Evolutionary conservation across 805 yeast genomes (phyloP), one percentile per base, ranked within the genome.

Genomic region (Myxozyma lipomycoides): DNA sequence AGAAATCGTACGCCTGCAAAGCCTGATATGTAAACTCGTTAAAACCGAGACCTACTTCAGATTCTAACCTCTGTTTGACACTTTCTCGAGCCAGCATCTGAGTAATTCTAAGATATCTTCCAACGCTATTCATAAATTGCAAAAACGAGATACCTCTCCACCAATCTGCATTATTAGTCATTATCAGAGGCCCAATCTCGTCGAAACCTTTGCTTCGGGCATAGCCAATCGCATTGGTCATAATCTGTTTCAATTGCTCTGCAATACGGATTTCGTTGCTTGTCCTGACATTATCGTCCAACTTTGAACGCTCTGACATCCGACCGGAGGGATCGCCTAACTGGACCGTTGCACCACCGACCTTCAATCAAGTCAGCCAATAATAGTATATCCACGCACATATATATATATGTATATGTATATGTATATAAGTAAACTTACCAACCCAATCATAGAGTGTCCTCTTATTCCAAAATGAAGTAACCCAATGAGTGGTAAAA

Each of bases 311-410:
- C 63, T 89, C 97, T 0, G 90, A 79, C 0, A 76, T 71, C 60
- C 96, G 75, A 0, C 98, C 98, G 46, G 96, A 86, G 5, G 98
- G 98, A 67, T 93, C 98, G 5, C 98, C 98, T 1, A 93, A 95
- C 10, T 78, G 77, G 6, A 96, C 98, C 0, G 98, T 93, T 4
- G 98, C 98, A 22, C 95, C 95, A 18, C 96, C 96, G 17, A 60
- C 48, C 60, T 56, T 21, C 9, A 35, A 15, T 17, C n/a, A 37
- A 17, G n/a, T 36, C 10, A 48, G 46, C 23, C 53, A 28, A n/a
- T n/a, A n/a, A n/a, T n/a, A n/a, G n/a, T n/a, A 12, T 30, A n/a
- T 10, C 22, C 40, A 28, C 12, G 32, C 32, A 28, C 32, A 28
- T 12, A 12, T 42, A 6, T 6, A 43, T 5, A 43, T 19, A 7